phyloP scores from a whole-genome alignment of 1,139 yeast genomes.

The Nakaseomyces delphensis region DNA sequence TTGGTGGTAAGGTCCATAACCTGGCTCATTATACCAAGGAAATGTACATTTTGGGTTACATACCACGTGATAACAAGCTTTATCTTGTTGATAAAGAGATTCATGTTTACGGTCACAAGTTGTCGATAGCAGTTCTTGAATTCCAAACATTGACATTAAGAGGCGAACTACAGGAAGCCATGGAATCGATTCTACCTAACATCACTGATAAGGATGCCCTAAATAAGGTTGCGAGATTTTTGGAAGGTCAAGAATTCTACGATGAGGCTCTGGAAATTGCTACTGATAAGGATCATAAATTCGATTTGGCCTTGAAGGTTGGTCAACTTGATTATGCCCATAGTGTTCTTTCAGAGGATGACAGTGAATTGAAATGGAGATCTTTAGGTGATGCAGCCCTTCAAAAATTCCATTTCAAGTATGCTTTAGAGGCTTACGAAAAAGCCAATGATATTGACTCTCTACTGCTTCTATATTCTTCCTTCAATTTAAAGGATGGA shows the following conservation, averaged over 20 bases:
- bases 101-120: conserved; percentile 70
- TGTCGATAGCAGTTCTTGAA: conserved; percentile 80
- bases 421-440: conserved; percentile 75
- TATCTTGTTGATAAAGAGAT: conserved; percentile 88
- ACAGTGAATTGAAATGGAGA: conserved; percentile 77
- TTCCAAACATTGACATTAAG: conserved; percentile 92
- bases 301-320: conserved; percentile 68
- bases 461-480: conserved; percentile 70
- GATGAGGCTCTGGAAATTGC: conserved; percentile 77
- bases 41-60: conserved; percentile 79
- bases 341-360: conserved; percentile 49
- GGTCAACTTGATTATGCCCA: conserved; percentile 65
- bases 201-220: conserved; percentile 59
- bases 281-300: conserved; percentile 77
- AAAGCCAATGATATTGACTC: conserved; percentile 79
- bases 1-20: conserved; percentile 88
- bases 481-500: conserved; percentile 60
- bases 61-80: conserved; percentile 81
- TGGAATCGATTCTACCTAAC: conserved; percentile 53
- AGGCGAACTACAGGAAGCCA: conserved; percentile 77
- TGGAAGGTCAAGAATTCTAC: conserved; percentile 83
- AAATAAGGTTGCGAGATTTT: conserved; percentile 78
- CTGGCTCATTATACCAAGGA: conserved; percentile 89
- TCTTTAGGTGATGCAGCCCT: conserved; percentile 83
- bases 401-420: conserved; percentile 63